Conservation (phyloP, 1,284 basidiomycete genomes). For the Schizopora paradoxa region DNA sequence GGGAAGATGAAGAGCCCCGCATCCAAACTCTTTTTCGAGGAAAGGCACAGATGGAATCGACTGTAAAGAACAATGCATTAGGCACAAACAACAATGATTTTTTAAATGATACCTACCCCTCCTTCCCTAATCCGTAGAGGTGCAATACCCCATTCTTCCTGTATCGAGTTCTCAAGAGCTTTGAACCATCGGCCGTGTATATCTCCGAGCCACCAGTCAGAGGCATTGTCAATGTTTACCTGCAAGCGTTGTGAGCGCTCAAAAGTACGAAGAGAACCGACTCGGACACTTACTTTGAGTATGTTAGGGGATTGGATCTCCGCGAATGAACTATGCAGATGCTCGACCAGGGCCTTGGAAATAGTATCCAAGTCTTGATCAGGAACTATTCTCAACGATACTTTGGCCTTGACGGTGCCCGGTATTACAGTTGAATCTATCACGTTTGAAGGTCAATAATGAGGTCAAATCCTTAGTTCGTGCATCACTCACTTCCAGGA, state of each 20-base stretch:
- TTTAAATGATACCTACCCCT: conserved; percentile 54
- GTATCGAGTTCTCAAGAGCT: conserved; percentile 75
- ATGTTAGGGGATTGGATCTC: conserved; percentile 63
- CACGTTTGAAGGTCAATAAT: conserved; percentile 1
- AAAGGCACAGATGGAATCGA: conserved; percentile 90
- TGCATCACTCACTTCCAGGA: conserved; percentile 53
- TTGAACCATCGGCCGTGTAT: conserved; percentile 80
- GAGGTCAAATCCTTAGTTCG: neutral
- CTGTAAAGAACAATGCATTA: conserved; percentile 33
- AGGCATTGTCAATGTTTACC: conserved; percentile 78
- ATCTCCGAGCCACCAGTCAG: conserved; percentile 95
- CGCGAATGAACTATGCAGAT: conserved; percentile 60
- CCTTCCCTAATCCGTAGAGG: conserved; percentile 92
- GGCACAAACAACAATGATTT: conserved; percentile 10
- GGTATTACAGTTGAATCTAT: conserved; percentile 86
- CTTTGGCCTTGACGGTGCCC: conserved; percentile 69
- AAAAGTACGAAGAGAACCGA: neutral
- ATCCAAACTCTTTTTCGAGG: conserved; percentile 85
- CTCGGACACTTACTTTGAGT: conserved; percentile 46
- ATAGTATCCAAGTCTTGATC: conserved; percentile 82
- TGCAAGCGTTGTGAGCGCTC: conserved; percentile 27
- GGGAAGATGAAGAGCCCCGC: conserved; percentile 81
- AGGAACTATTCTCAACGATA: conserved; percentile 90
- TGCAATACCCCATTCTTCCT: conserved; percentile 79
- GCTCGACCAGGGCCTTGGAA: conserved; percentile 52